Evolutionary conservation across 2,329 filamentous ascomycete genomes (phyloP).

Genomic region (Magnaporthiopsis rhizophila): DNA sequence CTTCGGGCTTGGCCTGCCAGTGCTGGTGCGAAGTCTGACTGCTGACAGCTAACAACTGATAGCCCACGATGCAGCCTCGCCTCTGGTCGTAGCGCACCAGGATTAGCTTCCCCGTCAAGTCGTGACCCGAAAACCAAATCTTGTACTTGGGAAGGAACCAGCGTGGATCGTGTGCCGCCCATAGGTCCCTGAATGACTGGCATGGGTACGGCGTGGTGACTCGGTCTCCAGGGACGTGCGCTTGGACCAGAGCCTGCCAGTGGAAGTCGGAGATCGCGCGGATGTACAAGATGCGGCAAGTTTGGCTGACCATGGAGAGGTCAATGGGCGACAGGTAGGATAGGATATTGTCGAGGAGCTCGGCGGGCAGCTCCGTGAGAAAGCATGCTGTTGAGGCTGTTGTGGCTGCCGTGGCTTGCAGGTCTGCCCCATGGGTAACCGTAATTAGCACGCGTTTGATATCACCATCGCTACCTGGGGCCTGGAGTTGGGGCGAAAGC

Average conservation of each 20-base stretch:
- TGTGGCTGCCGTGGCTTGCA: neutral
- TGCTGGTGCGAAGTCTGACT: slow-evolving; percentile 43
- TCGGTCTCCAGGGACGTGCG: slow-evolving; percentile 50
- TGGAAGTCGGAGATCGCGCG: slow-evolving; percentile 59
- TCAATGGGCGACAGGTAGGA: slow-evolving; percentile 56
- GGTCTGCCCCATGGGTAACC: neutral
- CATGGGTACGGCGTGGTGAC: slow-evolving; percentile 51
- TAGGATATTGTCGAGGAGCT: slow-evolving; percentile 68
- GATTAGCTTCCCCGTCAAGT: slow-evolving; percentile 66
- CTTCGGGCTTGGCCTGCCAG: slow-evolving; percentile 58
- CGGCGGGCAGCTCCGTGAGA: slow-evolving; percentile 50
- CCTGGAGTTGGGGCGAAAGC: no score
- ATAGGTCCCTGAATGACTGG: slow-evolving; percentile 61
- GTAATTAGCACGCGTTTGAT: neutral
- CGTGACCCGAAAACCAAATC: slow-evolving; percentile 76
- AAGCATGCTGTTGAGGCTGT: neutral
- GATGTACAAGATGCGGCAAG: slow-evolving; percentile 52
- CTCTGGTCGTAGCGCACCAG: slow-evolving; percentile 68
- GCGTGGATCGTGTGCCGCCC: slow-evolving; percentile 63
- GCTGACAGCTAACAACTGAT: slow-evolving; percentile 63
- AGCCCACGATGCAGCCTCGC: slow-evolving; percentile 71
- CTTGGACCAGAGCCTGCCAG: slow-evolving; percentile 65
- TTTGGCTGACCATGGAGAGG: slow-evolving; percentile 50
- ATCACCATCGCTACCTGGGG: neutral
- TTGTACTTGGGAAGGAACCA: slow-evolving; percentile 80